Base-by-base conservation (phyloP, 805 yeast genomes). In the Komagataella pastoris region DNA sequence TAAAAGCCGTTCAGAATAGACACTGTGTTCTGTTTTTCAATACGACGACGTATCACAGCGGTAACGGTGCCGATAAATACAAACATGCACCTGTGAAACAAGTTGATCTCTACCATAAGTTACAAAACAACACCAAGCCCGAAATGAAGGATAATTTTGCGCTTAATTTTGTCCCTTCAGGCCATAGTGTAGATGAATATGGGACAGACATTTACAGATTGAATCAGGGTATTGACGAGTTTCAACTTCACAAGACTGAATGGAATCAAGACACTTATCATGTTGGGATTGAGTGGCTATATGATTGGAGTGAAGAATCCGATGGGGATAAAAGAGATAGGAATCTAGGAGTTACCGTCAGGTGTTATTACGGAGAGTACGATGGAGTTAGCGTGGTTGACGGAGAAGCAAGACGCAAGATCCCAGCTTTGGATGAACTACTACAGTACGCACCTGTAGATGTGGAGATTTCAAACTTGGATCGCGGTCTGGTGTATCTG, bases 321-420 rank as follows among this genome's bases (percentile, higher is more conserved):
- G 65, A 63, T n/a, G 65, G 56, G 36, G 55, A 56, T 6, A 63
- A 60, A n/a, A 66, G 63, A 43, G 63, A 64, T 18, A 50, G 44
- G 14, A 62, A 68, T 52, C 64, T 88, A 49, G 83, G 81, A 7
- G 73, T 88, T 1, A 64, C 69, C 6, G 73, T 88, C 7, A 71
- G 76, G 21, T 89, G 97, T 61, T 79, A 70, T 59, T 89, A 91
- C 90, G 85, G 88, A 7, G 95, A 88, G 56, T 78, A 79, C 61
- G 80, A 79, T 43, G 76, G 62, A 49, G 61, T 65, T 21, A 60
- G 68, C 6, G 74, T 70, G 2, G 64, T 65, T 17, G 73, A 68
- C 49, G 79, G 74, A 1, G 62, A 57, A 12, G 3, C 54, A 56
- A 51, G 24, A 49, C 65, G 76, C 36, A 74, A 73, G 53, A 64